phyloP scores from a whole-genome alignment of 148 eudicot species.

The Vaccinium myrtillus region DNA sequence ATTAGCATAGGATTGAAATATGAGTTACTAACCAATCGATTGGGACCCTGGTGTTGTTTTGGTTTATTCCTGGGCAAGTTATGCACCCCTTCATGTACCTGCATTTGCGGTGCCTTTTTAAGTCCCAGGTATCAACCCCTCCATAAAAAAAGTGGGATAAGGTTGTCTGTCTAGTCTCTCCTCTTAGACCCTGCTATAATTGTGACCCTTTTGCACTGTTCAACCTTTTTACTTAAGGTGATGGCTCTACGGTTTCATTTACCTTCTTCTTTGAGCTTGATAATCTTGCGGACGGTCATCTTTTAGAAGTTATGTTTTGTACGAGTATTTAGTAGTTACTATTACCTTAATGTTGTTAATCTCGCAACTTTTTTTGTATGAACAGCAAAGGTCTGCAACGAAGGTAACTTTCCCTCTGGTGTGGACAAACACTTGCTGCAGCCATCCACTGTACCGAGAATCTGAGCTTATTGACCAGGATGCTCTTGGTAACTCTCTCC shows the following conservation, averaged over 20 bases:
- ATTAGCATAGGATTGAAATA: background rate
- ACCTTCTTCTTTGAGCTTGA: background rate
- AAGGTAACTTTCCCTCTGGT: conserved; percentile 96
- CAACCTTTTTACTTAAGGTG: background rate
- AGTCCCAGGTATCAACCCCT: background rate
- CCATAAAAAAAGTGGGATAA: background rate
- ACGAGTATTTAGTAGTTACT: background rate
- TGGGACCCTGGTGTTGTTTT: background rate
- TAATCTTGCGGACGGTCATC: background rate
- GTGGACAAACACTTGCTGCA: conserved; percentile 99
- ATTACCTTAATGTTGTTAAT: background rate
- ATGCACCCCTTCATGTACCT: background rate
- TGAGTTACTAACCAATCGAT: background rate
- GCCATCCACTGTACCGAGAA: conserved; percentile 87
- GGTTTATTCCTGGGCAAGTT: background rate
- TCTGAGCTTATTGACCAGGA: conserved; percentile 79
- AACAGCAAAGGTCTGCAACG: conserved; percentile 92
- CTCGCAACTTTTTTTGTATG: background rate
- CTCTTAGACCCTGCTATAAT: background rate
- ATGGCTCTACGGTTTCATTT: background rate
- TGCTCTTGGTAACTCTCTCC: conserved; percentile 50
- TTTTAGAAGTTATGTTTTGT: background rate
- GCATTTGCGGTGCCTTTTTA: background rate
- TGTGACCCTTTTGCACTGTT: background rate
- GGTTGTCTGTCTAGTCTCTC: background rate